These are phyloP conservation scores for Parasitella parasitica DNA, from an alignment of 371 early-diverging fungal species.

Conservation along the genomic window DNA sequence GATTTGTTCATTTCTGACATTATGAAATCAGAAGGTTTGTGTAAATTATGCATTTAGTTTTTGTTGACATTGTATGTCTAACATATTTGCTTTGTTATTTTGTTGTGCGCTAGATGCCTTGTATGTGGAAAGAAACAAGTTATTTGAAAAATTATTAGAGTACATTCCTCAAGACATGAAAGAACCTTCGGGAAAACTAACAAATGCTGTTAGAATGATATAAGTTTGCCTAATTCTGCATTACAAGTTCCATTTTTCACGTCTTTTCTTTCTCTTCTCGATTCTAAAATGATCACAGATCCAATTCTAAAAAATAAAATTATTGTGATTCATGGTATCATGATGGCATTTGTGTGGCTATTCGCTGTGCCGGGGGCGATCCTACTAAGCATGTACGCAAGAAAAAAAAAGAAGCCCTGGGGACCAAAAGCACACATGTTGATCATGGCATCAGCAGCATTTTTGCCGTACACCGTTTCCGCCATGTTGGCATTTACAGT, in stretches of 20 bases:
- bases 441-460: slow-evolving; percentile 28
- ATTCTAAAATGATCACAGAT: slow-evolving; percentile 11
- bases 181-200: slow-evolving; percentile 75
- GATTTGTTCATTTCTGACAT: background rate
- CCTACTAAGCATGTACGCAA: slow-evolving; percentile 29
- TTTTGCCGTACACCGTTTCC: slow-evolving; percentile 26
- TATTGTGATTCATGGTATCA: slow-evolving; percentile 19
- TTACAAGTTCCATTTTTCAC: background rate
- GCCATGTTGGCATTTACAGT: slow-evolving; percentile 22
- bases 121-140: slow-evolving; percentile 54
- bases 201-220: slow-evolving; percentile 64
- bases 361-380: slow-evolving; percentile 34
- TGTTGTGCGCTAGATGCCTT: slow-evolving; percentile 28
- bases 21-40: slow-evolving; percentile 12
- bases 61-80: background rate
- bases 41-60: background rate
- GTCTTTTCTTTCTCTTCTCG: background rate
- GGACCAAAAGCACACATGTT: slow-evolving; percentile 39
- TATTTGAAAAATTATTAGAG: slow-evolving; percentile 71
- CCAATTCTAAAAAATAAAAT: slow-evolving; percentile 11
- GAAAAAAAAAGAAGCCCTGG: slow-evolving; percentile 27
- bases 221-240: background rate
- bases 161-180: slow-evolving; percentile 82
- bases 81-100: background rate
- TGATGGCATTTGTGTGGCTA: slow-evolving; percentile 39